Percentiles rank a stretch among this genome's conserved stretches.
Conservation (phyloP, 2,329 filamentous ascomycete genomes). For the Colletotrichum sp. region DNA sequence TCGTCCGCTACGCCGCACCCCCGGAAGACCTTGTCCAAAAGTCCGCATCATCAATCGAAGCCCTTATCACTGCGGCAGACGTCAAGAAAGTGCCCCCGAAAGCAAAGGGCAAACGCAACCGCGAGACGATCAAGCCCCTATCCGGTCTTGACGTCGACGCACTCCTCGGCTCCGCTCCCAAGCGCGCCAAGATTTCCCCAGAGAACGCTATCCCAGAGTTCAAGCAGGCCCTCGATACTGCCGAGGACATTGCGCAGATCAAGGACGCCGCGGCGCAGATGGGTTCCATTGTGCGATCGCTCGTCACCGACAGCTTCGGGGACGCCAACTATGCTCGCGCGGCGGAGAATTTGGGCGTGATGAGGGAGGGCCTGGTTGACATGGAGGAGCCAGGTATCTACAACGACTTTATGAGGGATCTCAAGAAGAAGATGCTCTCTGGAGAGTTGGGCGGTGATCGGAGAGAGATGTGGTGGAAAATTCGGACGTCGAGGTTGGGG, state of each 20-base stretch:
- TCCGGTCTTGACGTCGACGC: constrained; percentile 89
- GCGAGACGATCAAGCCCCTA: constrained; percentile 78
- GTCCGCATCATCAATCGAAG: constrained; percentile 62
- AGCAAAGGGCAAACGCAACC: constrained; percentile 73
- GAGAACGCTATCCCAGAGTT: constrained; percentile 90
- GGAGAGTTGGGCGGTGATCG: constrained; percentile 78
- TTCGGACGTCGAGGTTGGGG: constrained; percentile 72
- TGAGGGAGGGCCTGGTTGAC: constrained; percentile 78
- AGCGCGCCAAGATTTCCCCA: constrained; percentile 46
- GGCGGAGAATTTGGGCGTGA: constrained; percentile 75
- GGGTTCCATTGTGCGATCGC: constrained; percentile 69
- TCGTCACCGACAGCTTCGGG: constrained; percentile 76
- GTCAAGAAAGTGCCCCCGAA: constrained; percentile 91
- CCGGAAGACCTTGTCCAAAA: constrained; percentile 69
- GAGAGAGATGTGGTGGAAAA: constrained; percentile 80
- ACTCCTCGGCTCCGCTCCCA: constrained; percentile 67
- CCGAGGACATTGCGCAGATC: constrained; percentile 65
- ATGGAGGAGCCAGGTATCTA: constrained; percentile 79
- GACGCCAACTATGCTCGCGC: constrained; percentile 77
- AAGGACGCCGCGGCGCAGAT: constrained; percentile 77
- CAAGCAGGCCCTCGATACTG: constrained; percentile 74
- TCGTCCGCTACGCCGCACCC: constrained; percentile 76
- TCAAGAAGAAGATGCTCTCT: constrained; percentile 76
- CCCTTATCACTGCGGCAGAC: constrained; percentile 71
- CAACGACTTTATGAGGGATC: constrained; percentile 72